phyloP scores from a whole-genome alignment of 2,329 filamentous ascomycete genomes.

The Penicillium janthinellum region DNA sequence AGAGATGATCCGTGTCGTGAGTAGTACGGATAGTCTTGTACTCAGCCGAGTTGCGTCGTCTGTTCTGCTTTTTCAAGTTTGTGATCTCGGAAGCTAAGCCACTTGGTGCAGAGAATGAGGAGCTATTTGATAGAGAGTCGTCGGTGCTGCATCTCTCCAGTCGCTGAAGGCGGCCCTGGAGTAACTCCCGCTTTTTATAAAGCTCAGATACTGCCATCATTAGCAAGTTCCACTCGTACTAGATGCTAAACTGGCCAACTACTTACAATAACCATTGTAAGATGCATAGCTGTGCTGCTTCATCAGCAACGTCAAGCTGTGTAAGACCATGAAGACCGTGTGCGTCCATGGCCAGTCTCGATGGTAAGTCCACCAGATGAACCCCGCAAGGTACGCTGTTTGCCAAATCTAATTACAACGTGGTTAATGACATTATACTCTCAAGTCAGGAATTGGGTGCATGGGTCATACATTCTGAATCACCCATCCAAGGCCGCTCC shows the following conservation, averaged over 20 bases:
- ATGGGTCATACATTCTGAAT: slow-evolving; percentile 60
- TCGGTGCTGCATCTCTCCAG: slow-evolving; percentile 12
- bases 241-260: background rate
- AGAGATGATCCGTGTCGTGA: slow-evolving; percentile 56
- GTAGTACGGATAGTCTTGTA: slow-evolving; percentile 16
- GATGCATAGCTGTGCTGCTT: slow-evolving; percentile 74
- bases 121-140: background rate
- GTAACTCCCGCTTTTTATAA: slow-evolving; percentile 53
- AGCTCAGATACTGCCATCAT: slow-evolving; percentile 55
- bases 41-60: slow-evolving; percentile 44
- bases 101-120: background rate
- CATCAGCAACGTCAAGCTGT: slow-evolving; percentile 76
- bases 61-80: slow-evolving; percentile 32
- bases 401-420: slow-evolving; percentile 67
- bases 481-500: slow-evolving; percentile 71
- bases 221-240: background rate
- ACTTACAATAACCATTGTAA: slow-evolving; percentile 69
- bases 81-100: slow-evolving; percentile 10
- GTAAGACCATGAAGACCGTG: slow-evolving; percentile 71
- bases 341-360: slow-evolving; percentile 83
- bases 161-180: slow-evolving; percentile 12
- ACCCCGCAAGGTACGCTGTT: slow-evolving; percentile 60
- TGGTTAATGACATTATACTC: background rate
- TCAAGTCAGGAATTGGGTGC: background rate
- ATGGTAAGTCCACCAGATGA: slow-evolving; percentile 67